Evolutionary conservation across 768 basidiomycete genomes (phyloP), one percentile per base, ranked within the genome.

Genomic region (Amylocystis lapponica): DNA sequence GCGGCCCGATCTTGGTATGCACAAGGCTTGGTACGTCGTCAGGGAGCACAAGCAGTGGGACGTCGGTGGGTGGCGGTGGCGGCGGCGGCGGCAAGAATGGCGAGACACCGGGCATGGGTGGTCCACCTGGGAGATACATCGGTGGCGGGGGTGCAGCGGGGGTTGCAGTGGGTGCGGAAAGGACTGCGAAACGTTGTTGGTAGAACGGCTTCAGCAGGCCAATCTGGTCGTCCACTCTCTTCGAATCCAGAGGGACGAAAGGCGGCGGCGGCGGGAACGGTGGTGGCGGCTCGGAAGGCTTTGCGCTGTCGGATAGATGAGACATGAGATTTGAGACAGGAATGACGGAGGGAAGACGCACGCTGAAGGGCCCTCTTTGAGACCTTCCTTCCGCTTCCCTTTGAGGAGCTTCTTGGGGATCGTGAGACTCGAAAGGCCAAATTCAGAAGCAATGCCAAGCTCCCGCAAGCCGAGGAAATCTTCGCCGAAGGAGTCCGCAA

Each of bases 381-480:
- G 67, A 52, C 46, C 63, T 51, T 52, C 55, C 33, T 74, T 66
- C 36, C 56, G 76, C 65, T 82, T 83, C 46, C 79, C 74, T 57
- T 76, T 79, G 60, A 93, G 75, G 25, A 97, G 63, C 48, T 70
- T 75, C 64, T 82, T 83, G 9, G 94, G 94, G 27, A 95, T 75
- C 14, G 72, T 76, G 41, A 97, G 73, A 51, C 75, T 83, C 13
- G 83, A 75, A 47, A 95, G 67, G 12, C 88, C 89, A 38, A 86
- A 72, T 56, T 96, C 94, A 32, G 75, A 76, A 17, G 90, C 92
- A 39, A 96, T 89, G 23, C 93, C 94, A 33, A 92, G 67, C 56
- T 87, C 91, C 38, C 79, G 76, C 21, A 97, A 71, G 10, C 94
- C 94, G 11, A 97, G 75, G 66, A 94, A 95, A 61, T 98, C 94